These are phyloP conservation scores for Pleomassaria siparia DNA, from an alignment of 2,329 filamentous ascomycete genomes.

Conservation along the genomic window DNA sequence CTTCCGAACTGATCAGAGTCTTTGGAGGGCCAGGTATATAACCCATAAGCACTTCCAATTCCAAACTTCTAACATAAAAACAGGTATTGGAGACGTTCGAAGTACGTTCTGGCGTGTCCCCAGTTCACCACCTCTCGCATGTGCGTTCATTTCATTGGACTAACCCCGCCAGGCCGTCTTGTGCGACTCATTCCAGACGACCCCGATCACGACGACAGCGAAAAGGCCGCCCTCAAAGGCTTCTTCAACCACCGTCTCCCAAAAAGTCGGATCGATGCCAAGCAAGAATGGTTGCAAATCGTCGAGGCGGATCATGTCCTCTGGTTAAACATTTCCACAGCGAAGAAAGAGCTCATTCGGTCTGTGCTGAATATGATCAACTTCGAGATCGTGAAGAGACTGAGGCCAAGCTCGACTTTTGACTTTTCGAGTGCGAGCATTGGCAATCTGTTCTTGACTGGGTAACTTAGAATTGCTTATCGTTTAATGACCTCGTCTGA, in stretches of 20 bases:
- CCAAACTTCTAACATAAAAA: conserved; percentile 8
- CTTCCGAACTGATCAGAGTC: conserved; percentile 88
- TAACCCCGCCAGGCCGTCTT: conserved; percentile 66
- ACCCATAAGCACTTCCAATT: conserved; percentile 17
- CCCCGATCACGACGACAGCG: conserved; percentile 51
- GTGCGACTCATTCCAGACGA: conserved; percentile 82
- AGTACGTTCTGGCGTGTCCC: conserved; percentile 52
- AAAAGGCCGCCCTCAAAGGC: conserved; percentile 70
- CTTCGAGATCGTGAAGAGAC: conserved; percentile 51
- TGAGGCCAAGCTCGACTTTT: conserved; percentile 50
- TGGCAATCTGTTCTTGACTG: conserved; percentile 55
- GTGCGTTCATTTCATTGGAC: background rate
- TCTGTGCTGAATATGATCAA: conserved; percentile 55
- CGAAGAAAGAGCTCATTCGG: conserved; percentile 55
- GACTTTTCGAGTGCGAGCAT: conserved; percentile 55
- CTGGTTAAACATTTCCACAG: conserved; percentile 61
- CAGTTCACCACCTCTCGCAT: background rate
- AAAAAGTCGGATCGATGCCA: conserved; percentile 60
- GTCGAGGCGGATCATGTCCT: conserved; percentile 78
- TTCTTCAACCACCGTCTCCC: conserved; percentile 88
- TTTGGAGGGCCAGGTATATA: conserved; percentile 83
- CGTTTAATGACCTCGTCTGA: background rate
- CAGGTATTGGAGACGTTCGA: conserved; percentile 71
- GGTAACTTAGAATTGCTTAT: conserved; percentile 34
- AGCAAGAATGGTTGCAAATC: conserved; percentile 83